phyloP scores from a whole-genome alignment of 768 basidiomycete genomes.

The Scleroderma bovista region DNA sequence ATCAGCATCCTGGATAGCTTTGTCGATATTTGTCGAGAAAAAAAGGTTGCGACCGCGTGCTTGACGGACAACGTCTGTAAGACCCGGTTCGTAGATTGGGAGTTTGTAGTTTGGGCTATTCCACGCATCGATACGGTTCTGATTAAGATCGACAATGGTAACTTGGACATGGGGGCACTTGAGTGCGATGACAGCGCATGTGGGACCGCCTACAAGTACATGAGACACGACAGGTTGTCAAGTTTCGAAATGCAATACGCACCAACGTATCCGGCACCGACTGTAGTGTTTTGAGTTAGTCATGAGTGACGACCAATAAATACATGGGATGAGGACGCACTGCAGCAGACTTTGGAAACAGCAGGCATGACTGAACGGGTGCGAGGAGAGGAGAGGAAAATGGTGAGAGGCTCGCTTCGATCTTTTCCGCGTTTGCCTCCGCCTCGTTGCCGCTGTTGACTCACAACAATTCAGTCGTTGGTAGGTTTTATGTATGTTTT shows the following conservation, averaged over 20 bases:
- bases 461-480: too few species aligned
- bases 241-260: constrained; percentile 21
- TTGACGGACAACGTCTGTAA: constrained; percentile 82
- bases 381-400: neutral
- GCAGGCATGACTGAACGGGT: constrained; percentile 30
- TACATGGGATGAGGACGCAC: constrained; percentile 42
- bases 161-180: constrained; percentile 91
- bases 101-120: constrained; percentile 79
- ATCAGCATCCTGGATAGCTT: constrained; percentile 89
- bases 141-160: constrained; percentile 97
- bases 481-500: too few species aligned
- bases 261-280: constrained; percentile 94
- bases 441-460: too few species aligned
- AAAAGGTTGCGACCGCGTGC: constrained; percentile 94
- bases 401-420: neutral
- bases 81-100: constrained; percentile 97
- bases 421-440: too few species aligned
- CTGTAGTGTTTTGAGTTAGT: constrained; percentile 34
- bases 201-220: constrained; percentile 70
- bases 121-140: constrained; percentile 94
- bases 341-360: constrained; percentile 84
- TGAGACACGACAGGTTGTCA: constrained; percentile 5
- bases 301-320: constrained; percentile 1
- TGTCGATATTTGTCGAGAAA: constrained; percentile 94
- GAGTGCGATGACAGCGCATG: constrained; percentile 90